phyloP scores from a whole-genome alignment of 768 basidiomycete genomes.

The Pulveroboletus sp. region DNA sequence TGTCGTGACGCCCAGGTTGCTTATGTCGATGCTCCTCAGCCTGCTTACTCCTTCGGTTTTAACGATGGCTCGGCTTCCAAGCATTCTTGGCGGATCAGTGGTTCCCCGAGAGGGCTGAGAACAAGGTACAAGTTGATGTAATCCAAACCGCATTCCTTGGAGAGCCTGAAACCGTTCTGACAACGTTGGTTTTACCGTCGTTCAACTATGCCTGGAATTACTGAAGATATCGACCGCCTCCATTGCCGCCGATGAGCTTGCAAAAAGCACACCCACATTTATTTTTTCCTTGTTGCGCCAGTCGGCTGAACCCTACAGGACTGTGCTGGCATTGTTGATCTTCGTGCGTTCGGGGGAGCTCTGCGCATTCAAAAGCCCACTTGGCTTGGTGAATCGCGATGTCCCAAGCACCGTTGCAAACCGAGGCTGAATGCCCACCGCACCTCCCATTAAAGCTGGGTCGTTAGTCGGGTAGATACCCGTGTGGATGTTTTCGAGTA shows the following conservation, averaged over 20 bases:
- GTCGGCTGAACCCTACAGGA: conserved; percentile 4
- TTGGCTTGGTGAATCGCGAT: not conserved
- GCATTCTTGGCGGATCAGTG: conserved; percentile 4
- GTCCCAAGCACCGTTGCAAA: not conserved
- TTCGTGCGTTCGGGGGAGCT: no score
- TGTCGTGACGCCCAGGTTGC: not conserved
- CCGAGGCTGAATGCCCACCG: conserved; percentile 3
- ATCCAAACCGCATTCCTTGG: conserved; percentile 38
- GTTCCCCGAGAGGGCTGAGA: conserved; percentile 3
- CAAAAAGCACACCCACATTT: conserved; percentile 57
- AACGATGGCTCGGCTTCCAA: conserved; percentile 3
- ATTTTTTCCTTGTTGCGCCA: conserved; percentile 55
- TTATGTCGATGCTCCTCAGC: conserved; percentile 3
- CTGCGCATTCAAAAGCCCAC: conserved; percentile 6
- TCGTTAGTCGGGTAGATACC: not conserved
- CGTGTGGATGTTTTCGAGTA: no score
- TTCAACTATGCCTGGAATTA: conserved; percentile 64
- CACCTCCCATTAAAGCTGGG: not conserved
- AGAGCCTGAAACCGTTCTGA: conserved; percentile 30
- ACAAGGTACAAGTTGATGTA: conserved; percentile 3
- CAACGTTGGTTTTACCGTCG: conserved; percentile 40
- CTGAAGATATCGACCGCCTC: conserved; percentile 54
- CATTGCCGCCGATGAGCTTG: conserved; percentile 45
- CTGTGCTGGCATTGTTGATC: not conserved
- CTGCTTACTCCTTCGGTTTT: not conserved